These are phyloP conservation scores for Saitozyma podzolica DNA, from an alignment of 768 basidiomycete genomes.

Conservation along the genomic window DNA sequence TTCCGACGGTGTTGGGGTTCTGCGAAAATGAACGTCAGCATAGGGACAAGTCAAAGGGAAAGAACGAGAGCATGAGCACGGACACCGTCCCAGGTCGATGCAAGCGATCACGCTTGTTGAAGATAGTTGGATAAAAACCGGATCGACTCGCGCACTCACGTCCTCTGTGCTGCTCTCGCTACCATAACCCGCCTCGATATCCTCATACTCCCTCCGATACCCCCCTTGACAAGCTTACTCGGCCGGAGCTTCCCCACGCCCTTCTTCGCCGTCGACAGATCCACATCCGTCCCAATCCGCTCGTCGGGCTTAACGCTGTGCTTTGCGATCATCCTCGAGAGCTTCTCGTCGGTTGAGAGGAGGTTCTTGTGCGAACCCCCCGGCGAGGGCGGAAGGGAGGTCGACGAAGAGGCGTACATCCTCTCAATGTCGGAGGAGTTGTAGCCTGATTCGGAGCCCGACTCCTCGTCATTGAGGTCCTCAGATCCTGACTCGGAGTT, in stretches of 20 bases:
- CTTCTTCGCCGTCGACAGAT: constrained; percentile 45
- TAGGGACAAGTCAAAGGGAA: neutral
- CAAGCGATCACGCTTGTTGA: too few relatives aligned
- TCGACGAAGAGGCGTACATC: constrained; percentile 30
- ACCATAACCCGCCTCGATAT: constrained; percentile 54
- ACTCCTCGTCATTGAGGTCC: constrained; percentile 39
- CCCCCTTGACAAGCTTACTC: constrained; percentile 48
- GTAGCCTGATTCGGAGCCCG: constrained; percentile 52
- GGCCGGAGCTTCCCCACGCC: constrained; percentile 40
- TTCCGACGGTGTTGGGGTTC: constrained; percentile 92
- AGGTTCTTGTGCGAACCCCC: constrained; percentile 28
- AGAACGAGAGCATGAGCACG: neutral
- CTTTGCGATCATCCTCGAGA: constrained; percentile 43
- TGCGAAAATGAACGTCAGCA: constrained; percentile 47
- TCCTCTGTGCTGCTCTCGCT: constrained; percentile 54
- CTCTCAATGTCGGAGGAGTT: constrained; percentile 54
- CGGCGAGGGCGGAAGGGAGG: constrained; percentile 12
- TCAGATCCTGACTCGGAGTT: constrained; percentile 21
- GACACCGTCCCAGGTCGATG: too few relatives aligned
- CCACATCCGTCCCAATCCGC: constrained; percentile 35
- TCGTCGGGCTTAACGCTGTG: constrained; percentile 52
- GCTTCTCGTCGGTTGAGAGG: constrained; percentile 33
- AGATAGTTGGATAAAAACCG: neutral
- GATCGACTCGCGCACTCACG: constrained; percentile 33
- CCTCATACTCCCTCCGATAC: constrained; percentile 51